Evolutionary conservation across 768 basidiomycete genomes (phyloP).

Genomic region (Cyathus striatus): DNA sequence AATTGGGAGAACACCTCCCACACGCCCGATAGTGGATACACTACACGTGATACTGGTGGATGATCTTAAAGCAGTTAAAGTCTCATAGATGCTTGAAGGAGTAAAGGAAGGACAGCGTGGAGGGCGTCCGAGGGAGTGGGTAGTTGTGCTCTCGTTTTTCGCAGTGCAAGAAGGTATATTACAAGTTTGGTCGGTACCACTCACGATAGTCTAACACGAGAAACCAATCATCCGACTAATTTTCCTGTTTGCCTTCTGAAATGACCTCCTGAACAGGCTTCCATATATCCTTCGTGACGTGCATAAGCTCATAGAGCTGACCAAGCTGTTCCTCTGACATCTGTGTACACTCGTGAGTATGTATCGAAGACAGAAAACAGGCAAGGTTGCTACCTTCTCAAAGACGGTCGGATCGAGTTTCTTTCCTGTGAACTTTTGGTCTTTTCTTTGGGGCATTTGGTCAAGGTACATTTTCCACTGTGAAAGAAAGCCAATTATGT

Average conservation of each 20-base stretch:
- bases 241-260: too few species aligned
- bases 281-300: slow-evolving; percentile 85
- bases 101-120: too few species aligned
- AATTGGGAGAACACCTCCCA: slow-evolving; percentile 1
- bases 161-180: too few species aligned
- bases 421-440: slow-evolving; percentile 53
- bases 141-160: too few species aligned
- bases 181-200: too few species aligned
- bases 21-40: background rate
- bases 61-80: too few species aligned
- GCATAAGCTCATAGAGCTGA: slow-evolving; percentile 93
- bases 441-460: slow-evolving; percentile 44
- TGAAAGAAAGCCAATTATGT: slow-evolving; percentile 92
- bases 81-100: too few species aligned
- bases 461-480: slow-evolving; percentile 96
- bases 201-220: too few species aligned
- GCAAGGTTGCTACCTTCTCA: slow-evolving; percentile 62
- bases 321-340: slow-evolving; percentile 90
- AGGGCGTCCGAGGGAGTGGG: too few species aligned
- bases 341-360: slow-evolving; percentile 28
- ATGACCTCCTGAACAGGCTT: slow-evolving; percentile 45
- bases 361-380: background rate
- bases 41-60: slow-evolving; percentile 10
- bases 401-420: slow-evolving; percentile 65
- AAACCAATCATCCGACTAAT: background rate